A percentile compares a stretch with the other conserved stretches of the same genome.
phyloP scores from a whole-genome alignment of 208 protist species.

The Leishmania turanica region DNA sequence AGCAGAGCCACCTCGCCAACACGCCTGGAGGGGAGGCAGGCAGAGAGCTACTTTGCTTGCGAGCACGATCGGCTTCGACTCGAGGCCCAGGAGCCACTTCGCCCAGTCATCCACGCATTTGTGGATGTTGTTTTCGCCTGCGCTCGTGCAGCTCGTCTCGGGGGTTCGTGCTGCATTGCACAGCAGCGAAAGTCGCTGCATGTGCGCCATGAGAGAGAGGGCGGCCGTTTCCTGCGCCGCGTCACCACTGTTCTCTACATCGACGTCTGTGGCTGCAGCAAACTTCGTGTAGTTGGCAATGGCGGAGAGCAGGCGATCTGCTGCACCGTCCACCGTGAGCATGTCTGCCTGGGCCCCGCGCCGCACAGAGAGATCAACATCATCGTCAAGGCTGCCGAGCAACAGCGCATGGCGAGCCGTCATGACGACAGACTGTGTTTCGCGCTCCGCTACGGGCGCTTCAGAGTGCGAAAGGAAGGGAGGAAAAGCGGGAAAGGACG shows the following conservation, averaged over 20 bases:
- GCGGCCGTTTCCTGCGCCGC: not conserved
- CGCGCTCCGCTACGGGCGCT: not conserved
- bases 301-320: not conserved
- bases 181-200: conserved; percentile 8
- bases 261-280: not conserved
- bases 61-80: not conserved
- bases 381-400: not conserved
- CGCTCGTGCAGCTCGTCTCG: not conserved
- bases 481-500: too few species aligned
- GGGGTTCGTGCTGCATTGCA: not conserved
- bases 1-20: not conserved
- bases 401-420: not conserved
- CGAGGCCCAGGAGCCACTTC: not conserved
- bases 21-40: conserved; percentile 1
- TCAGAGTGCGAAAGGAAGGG: not conserved
- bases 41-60: conserved; percentile 1
- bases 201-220: conserved; percentile 1
- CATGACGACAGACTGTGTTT: not conserved
- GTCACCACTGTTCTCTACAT: not conserved
- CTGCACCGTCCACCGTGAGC: not conserved
- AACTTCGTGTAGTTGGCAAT: not conserved
- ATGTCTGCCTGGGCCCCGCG: not conserved
- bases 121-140: not conserved
- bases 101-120: conserved; percentile 5
- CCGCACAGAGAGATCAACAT: not conserved